phyloP scores from a whole-genome alignment of 129 eudicot genomes.

The Saussurea involucrata region DNA sequence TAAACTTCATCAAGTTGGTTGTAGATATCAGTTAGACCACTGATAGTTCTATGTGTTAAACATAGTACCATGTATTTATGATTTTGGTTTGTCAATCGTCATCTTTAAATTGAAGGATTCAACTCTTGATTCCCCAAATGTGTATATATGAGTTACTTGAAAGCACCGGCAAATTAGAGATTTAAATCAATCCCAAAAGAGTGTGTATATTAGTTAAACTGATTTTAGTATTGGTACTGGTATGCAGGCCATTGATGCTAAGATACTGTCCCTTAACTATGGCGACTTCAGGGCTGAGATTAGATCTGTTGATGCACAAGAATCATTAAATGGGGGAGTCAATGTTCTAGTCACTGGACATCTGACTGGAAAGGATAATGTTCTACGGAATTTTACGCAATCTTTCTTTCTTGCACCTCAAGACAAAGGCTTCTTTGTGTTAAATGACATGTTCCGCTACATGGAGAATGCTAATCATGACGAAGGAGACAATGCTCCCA shows the following conservation, averaged over 20 bases:
- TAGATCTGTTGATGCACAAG: constrained; percentile 82
- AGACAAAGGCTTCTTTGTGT: constrained; percentile 82
- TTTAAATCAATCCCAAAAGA: neutral
- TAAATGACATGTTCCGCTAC: constrained; percentile 81
- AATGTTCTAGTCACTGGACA: constrained; percentile 84
- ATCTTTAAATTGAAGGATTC: neutral
- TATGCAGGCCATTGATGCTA: constrained; percentile 70
- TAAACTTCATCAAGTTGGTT: neutral
- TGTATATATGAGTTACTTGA: no score
- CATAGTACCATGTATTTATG: neutral
- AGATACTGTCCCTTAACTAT: constrained; percentile 65
- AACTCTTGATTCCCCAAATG: neutral
- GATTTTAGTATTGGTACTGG: neutral
- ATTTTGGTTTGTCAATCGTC: neutral
- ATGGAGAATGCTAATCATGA: constrained; percentile 30
- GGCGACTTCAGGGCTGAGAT: constrained; percentile 66
- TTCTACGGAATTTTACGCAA: constrained; percentile 53
- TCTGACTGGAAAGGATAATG: constrained; percentile 54
- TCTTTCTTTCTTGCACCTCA: constrained; percentile 94
- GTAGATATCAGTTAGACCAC: neutral
- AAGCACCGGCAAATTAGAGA: no score
- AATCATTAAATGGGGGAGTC: constrained; percentile 68
- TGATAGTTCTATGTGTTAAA: neutral
- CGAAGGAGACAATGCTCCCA: constrained; percentile 28
- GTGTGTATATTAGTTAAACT: neutral